phyloP scores from a whole-genome alignment of 768 basidiomycete genomes.

The Leucogyrophana mollusca region DNA sequence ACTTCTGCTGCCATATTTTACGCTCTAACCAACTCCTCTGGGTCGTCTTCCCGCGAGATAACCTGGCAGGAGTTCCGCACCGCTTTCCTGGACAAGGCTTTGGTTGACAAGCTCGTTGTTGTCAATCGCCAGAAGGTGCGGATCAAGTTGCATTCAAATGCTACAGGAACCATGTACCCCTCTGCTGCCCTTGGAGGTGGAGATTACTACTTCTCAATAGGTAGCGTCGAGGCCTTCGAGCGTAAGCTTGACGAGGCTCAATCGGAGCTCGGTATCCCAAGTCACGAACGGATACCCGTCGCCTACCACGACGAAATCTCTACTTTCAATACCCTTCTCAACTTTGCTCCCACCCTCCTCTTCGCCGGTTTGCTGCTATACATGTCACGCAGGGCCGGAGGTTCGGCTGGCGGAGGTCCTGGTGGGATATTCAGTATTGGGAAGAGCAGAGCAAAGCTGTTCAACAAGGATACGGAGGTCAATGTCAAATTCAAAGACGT shows the following conservation, averaged over 20 bases:
- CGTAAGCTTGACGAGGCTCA: constrained; percentile 94
- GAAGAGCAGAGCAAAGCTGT: constrained; percentile 90
- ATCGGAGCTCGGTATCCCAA: constrained; percentile 86
- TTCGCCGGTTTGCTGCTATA: constrained; percentile 89
- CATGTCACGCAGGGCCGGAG: constrained; percentile 72
- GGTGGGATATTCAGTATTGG: constrained; percentile 97
- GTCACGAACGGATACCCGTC: constrained; percentile 92
- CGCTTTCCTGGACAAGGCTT: constrained; percentile 93
- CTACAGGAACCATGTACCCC: constrained; percentile 76
- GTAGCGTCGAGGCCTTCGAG: constrained; percentile 96
- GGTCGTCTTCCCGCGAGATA: constrained; percentile 75
- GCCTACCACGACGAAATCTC: constrained; percentile 96
- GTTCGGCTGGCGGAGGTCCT: constrained; percentile 58
- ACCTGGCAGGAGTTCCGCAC: constrained; percentile 99
- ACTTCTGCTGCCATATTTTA: constrained; percentile 64
- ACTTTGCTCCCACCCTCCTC: constrained; percentile 93
- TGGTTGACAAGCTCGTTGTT: constrained; percentile 91
- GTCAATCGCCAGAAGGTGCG: constrained; percentile 90
- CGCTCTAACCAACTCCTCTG: constrained; percentile 47
- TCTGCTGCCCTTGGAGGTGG: constrained; percentile 47
- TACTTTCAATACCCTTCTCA: constrained; percentile 73
- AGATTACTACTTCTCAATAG: constrained; percentile 94
- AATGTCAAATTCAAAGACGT: constrained; percentile 94
- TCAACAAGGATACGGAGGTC: constrained; percentile 96
- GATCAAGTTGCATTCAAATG: constrained; percentile 90